These are phyloP conservation scores for Samsoniella hepiali DNA, from an alignment of 2,329 filamentous ascomycete species.

Conservation along the genomic window DNA sequence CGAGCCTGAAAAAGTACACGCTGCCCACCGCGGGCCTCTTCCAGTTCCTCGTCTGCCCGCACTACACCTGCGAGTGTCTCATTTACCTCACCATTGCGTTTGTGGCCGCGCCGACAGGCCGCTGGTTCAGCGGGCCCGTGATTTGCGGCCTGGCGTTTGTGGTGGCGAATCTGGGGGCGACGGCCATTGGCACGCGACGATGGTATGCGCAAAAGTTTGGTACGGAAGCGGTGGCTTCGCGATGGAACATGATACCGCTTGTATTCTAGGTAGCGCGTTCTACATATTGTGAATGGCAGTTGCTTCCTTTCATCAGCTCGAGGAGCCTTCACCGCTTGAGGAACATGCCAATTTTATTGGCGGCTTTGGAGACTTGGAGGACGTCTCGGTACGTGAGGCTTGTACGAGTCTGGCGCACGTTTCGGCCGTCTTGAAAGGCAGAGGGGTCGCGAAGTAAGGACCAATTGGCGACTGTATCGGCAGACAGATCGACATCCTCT, in stretches of 20 bases:
- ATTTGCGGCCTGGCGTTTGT: conserved; percentile 71
- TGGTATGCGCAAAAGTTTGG: conserved; percentile 83
- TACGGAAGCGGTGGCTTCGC: conserved; percentile 54
- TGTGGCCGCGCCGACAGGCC: conserved; percentile 65
- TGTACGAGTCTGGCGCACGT: conserved; percentile 57
- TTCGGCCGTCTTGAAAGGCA: conserved; percentile 49
- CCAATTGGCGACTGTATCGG: conserved; percentile 70
- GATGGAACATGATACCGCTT: conserved; percentile 75
- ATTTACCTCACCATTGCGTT: conserved; percentile 79
- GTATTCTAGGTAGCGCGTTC: conserved; percentile 46
- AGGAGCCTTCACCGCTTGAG: conserved; percentile 34
- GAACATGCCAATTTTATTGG: conserved; percentile 60
- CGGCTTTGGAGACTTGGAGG: conserved; percentile 71
- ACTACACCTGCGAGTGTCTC: conserved; percentile 85
- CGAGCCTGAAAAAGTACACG: conserved; percentile 74
- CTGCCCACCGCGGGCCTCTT: conserved; percentile 75
- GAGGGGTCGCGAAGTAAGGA: conserved; percentile 52
- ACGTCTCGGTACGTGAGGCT: conserved; percentile 87
- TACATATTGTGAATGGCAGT: neutral
- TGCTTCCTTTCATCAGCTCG: neutral
- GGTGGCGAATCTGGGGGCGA: conserved; percentile 73
- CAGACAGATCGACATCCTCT: conserved; percentile 62
- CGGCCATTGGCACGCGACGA: conserved; percentile 69
- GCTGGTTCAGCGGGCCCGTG: conserved; percentile 68
- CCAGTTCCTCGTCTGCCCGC: conserved; percentile 70